These are phyloP conservation scores for Boletus subcaerulescens DNA, from an alignment of 768 basidiomycete species.

Conservation along the genomic window DNA sequence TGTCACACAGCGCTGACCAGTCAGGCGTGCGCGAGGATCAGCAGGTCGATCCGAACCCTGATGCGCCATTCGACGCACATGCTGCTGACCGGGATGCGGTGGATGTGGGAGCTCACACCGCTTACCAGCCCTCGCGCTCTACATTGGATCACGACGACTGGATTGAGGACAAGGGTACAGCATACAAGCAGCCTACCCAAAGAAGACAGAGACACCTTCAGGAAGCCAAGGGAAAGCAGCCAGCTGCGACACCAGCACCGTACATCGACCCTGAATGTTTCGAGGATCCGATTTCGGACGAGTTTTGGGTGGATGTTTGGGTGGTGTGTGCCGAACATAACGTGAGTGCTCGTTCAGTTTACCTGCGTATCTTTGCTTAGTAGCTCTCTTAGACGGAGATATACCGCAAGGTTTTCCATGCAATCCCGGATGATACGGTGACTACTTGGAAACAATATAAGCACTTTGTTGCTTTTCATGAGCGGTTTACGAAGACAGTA, in stretches of 20 bases:
- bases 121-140: slow-evolving; percentile 49
- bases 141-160: slow-evolving; percentile 42
- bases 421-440: slow-evolving; percentile 87
- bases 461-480: slow-evolving; percentile 76
- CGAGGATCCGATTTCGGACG: slow-evolving; percentile 83
- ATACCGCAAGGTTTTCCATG: slow-evolving; percentile 92
- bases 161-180: slow-evolving; percentile 47
- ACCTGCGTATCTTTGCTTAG: not conserved
- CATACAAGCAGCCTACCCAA: slow-evolving; percentile 47
- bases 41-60: not conserved
- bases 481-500: slow-evolving; percentile 69
- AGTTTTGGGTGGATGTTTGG: slow-evolving; percentile 92
- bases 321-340: slow-evolving; percentile 84
- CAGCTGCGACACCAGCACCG: slow-evolving; percentile 67
- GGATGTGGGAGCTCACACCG: slow-evolving; percentile 36
- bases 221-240: slow-evolving; percentile 52
- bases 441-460: slow-evolving; percentile 96
- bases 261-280: slow-evolving; percentile 74
- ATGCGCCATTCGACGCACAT: slow-evolving; percentile 29
- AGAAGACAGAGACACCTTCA: slow-evolving; percentile 49
- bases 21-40: slow-evolving; percentile 17
- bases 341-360: slow-evolving; percentile 43
- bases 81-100: slow-evolving; percentile 45
- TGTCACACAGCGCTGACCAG: slow-evolving; percentile 29
- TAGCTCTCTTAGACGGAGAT: slow-evolving; percentile 73